phyloP scores from a whole-genome alignment of 805 yeast genomes.

The Metschnikowia lunata region DNA sequence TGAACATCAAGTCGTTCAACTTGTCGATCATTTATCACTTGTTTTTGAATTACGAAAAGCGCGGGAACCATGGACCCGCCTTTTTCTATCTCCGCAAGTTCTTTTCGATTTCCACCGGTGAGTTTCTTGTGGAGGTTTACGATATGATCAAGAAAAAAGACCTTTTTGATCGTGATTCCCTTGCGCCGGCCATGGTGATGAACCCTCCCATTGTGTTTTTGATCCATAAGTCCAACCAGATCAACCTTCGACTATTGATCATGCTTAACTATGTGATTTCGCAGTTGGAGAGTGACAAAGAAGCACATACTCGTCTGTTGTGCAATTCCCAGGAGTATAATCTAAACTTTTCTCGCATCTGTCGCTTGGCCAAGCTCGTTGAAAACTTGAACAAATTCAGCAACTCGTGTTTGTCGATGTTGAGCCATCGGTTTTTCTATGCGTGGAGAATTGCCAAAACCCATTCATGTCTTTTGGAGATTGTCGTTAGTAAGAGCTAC shows the following conservation, averaged over 20 bases:
- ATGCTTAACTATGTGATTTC: slow-evolving; percentile 23
- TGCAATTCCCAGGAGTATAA: slow-evolving; percentile 17
- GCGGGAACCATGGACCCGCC: slow-evolving; percentile 24
- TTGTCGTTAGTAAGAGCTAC: slow-evolving; percentile 1
- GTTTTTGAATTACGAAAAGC: slow-evolving; percentile 36
- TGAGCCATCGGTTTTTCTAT: slow-evolving; percentile 14
- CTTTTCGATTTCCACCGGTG: slow-evolving; percentile 22
- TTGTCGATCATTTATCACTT: slow-evolving; percentile 31
- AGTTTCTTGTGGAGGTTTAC: slow-evolving; percentile 28
- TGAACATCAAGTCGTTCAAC: slow-evolving; percentile 26
- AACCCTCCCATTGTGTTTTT: slow-evolving; percentile 34
- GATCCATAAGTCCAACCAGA: slow-evolving; percentile 34
- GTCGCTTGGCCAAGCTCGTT: slow-evolving; percentile 34
- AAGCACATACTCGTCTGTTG: slow-evolving; percentile 20
- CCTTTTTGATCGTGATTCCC: slow-evolving; percentile 38
- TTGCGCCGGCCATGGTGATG: slow-evolving; percentile 32
- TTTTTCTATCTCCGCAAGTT: slow-evolving; percentile 32
- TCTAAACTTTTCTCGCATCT: slow-evolving; percentile 19
- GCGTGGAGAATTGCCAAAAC: slow-evolving; percentile 15
- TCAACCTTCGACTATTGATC: slow-evolving; percentile 22
- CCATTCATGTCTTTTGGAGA: slow-evolving; percentile 10
- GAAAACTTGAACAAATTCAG: slow-evolving; percentile 21
- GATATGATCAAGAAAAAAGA: slow-evolving; percentile 28
- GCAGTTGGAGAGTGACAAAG: slow-evolving; percentile 16
- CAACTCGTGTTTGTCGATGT: slow-evolving; percentile 11